phyloP scores from a whole-genome alignment of 1,284 basidiomycete species.

The Trichosporon faecale region DNA sequence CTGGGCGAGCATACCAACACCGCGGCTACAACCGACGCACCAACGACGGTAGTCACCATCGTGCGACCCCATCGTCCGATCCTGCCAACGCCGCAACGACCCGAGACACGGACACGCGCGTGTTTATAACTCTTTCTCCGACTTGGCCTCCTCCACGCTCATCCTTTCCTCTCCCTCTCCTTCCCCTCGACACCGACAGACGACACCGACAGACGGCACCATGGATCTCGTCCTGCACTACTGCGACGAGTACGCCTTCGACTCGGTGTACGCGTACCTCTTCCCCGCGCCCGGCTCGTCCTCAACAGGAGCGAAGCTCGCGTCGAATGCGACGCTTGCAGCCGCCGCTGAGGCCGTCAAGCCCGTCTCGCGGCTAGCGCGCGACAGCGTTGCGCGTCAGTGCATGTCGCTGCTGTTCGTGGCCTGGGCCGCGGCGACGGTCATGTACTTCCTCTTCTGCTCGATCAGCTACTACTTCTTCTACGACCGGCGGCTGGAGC shows the following conservation, averaged over 20 bases:
- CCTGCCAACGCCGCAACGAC: neutral
- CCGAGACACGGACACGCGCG: neutral
- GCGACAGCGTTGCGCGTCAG: constrained; percentile 77
- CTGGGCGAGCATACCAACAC: neutral
- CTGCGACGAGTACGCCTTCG: constrained; percentile 72
- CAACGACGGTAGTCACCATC: constrained; percentile 14
- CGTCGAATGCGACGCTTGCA: constrained; percentile 10
- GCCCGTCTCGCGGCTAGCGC: constrained; percentile 49
- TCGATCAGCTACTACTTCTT: constrained; percentile 76
- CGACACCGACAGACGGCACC: constrained; percentile 18
- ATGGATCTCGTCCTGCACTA: constrained; percentile 81
- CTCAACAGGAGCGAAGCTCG: too few relatives aligned
- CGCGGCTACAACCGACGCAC: neutral
- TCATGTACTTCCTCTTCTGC: constrained; percentile 85
- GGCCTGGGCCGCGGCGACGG: constrained; percentile 74
- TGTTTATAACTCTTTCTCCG: neutral
- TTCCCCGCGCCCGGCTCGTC: constrained; percentile 71
- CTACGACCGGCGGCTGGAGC: constrained; percentile 96
- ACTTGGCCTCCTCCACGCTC: neutral
- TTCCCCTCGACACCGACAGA: neutral
- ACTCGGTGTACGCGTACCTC: constrained; percentile 70
- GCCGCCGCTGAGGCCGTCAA: neutral
- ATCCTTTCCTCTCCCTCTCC: neutral
- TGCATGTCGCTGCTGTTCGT: constrained; percentile 68
- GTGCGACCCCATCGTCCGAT: constrained; percentile 15